A percentile compares a stretch with the other conserved stretches of the same genome.
Conservation (phyloP, 805 yeast genomes). For the Priceomyces medius region DNA sequence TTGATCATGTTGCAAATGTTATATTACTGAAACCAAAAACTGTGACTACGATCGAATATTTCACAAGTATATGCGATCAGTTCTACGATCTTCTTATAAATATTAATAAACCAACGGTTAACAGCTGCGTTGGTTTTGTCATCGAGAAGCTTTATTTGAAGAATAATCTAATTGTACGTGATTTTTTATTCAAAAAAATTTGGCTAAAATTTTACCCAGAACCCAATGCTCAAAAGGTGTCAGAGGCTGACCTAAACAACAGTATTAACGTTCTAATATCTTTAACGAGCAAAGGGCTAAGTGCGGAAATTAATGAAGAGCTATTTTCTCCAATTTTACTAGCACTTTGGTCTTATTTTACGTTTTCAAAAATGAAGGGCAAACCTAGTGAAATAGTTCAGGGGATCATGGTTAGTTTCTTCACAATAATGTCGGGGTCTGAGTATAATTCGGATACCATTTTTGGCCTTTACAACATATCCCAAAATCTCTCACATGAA, state of each 20-base stretch:
- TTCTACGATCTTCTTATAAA: slow-evolving; percentile 55
- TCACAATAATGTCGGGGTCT: slow-evolving; percentile 22
- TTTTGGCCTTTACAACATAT: slow-evolving; percentile 28
- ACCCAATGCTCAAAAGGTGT: slow-evolving; percentile 21
- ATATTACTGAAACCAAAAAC: slow-evolving; percentile 61
- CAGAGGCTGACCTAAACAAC: slow-evolving; percentile 57
- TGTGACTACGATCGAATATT: slow-evolving; percentile 50
- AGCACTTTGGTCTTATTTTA: slow-evolving; percentile 46
- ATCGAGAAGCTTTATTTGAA: slow-evolving; percentile 50
- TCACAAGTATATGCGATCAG: slow-evolving; percentile 60
- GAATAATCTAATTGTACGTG: slow-evolving; percentile 51
- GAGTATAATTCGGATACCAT: slow-evolving; percentile 14
- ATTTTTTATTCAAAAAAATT: slow-evolving; percentile 55
- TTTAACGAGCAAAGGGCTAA: slow-evolving; percentile 43
- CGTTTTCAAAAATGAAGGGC: slow-evolving; percentile 28
- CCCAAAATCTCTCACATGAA: slow-evolving; percentile 32
- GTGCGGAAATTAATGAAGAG: slow-evolving; percentile 21
- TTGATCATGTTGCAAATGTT: slow-evolving; percentile 65
- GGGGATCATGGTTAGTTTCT: slow-evolving; percentile 39
- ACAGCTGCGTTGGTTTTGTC: slow-evolving; percentile 56
- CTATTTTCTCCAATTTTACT: slow-evolving; percentile 31
- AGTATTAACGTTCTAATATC: slow-evolving; percentile 65
- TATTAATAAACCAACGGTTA: slow-evolving; percentile 60
- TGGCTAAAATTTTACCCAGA: slow-evolving; percentile 39
- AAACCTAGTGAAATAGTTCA: slow-evolving; percentile 35